phyloP scores from a whole-genome alignment of 805 yeast species.

The Blastobotrys parvus region DNA sequence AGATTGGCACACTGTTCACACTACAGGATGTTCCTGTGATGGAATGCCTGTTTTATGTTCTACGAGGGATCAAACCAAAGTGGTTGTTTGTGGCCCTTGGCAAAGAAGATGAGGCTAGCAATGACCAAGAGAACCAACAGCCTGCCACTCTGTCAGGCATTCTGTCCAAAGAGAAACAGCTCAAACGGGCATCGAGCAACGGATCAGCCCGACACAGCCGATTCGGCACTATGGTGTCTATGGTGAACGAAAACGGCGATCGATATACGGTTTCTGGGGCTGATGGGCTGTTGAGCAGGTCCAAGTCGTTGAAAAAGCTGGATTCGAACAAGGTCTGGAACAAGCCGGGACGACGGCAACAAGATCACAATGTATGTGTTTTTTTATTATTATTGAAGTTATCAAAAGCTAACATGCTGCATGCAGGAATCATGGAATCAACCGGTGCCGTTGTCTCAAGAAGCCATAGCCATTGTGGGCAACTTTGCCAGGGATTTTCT shows the following conservation, averaged over 20 bases:
- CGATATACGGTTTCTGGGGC: slow-evolving; percentile 69
- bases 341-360: too few relatives aligned
- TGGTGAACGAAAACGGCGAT: slow-evolving; percentile 51
- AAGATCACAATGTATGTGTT: too few relatives aligned
- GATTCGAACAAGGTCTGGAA: slow-evolving; percentile 67
- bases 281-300: slow-evolving; percentile 43
- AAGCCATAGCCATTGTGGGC: slow-evolving; percentile 20
- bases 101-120: slow-evolving; percentile 11
- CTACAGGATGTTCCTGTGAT: slow-evolving; percentile 54
- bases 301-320: slow-evolving; percentile 51
- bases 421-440: slow-evolving; percentile 18
- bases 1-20: slow-evolving; percentile 56
- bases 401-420: too few relatives aligned
- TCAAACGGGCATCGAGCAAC: slow-evolving; percentile 42
- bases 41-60: slow-evolving; percentile 59
- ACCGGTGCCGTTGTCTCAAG: slow-evolving; percentile 17
- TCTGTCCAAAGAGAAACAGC: slow-evolving; percentile 50
- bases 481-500: slow-evolving; percentile 50
- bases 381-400: too few relatives aligned
- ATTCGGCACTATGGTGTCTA: slow-evolving; percentile 77
- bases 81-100: slow-evolving; percentile 8
- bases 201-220: slow-evolving; percentile 72
- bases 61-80: slow-evolving; percentile 46
- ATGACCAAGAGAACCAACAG: not conserved
- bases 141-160: slow-evolving; percentile 32